Evolutionary conservation across 345 rosid species (phyloP).

Genomic region (Sonneratia alba): DNA sequence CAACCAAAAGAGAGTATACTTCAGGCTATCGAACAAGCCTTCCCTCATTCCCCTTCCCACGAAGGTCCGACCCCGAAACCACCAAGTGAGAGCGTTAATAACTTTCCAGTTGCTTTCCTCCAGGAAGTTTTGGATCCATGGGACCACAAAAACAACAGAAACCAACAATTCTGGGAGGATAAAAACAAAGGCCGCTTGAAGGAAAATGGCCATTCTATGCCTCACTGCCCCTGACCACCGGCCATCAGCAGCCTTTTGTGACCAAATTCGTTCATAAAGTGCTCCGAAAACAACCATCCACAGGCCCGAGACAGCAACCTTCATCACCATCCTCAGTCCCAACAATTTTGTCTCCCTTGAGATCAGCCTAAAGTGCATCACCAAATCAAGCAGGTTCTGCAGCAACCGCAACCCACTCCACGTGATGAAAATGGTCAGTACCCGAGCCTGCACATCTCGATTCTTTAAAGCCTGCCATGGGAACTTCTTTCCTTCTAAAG

Average conservation of each 20-base stretch:
- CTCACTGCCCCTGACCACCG: conserved; percentile 45
- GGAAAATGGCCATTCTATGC: conserved; percentile 40
- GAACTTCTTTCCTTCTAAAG: conserved; percentile 39
- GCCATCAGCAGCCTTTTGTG: conserved; percentile 41
- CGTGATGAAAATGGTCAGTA: conserved; percentile 64
- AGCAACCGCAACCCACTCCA: conserved; percentile 79
- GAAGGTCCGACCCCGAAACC: conserved; percentile 39
- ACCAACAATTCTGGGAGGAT: conserved; percentile 70
- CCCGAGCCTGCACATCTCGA: conserved; percentile 50
- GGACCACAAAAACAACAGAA: conserved; percentile 56
- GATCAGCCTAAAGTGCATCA: conserved; percentile 46
- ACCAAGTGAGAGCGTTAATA: conserved; percentile 26
- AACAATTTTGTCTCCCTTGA: conserved; percentile 65
- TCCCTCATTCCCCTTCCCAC: conserved; percentile 47
- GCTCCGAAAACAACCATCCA: conserved; percentile 64
- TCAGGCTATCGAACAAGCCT: conserved; percentile 46
- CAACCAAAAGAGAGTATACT: conserved; percentile 70
- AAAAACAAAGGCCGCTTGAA: conserved; percentile 50
- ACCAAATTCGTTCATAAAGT: conserved; percentile 73
- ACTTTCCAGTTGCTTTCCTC: conserved; percentile 78
- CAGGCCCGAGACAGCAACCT: conserved; percentile 47
- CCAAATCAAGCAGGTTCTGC: conserved; percentile 65
- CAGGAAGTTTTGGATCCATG: conserved; percentile 83
- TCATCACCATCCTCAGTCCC: conserved; percentile 69
- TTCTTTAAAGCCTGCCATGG: conserved; percentile 52